A percentile compares a stretch with the other conserved stretches of the same genome.
Evolutionary conservation across 2,329 filamentous ascomycete genomes (phyloP).

Genomic region (Hysterium pulicare): DNA sequence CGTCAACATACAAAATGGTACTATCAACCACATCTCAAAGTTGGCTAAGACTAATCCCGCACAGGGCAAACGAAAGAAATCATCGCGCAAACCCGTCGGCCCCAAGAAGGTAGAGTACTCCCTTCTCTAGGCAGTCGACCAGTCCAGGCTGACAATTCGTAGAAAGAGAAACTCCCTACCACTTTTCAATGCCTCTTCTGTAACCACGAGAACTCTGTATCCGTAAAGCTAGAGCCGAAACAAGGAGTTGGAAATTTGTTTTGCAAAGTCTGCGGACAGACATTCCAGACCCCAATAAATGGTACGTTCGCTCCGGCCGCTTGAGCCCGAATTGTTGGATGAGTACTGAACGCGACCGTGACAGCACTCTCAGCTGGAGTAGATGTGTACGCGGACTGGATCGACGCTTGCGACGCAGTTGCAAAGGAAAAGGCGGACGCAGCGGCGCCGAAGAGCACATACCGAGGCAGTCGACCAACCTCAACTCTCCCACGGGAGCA

Average conservation of each 20-base stretch:
- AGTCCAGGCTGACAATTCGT: slow-evolving; percentile 3
- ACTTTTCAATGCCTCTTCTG: slow-evolving; percentile 98
- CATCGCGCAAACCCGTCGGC: slow-evolving; percentile 74
- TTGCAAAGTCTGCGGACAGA: slow-evolving; percentile 92
- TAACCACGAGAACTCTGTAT: slow-evolving; percentile 92
- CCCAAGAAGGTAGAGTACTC: slow-evolving; percentile 67
- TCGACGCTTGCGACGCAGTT: slow-evolving; percentile 82
- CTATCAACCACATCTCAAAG: no score
- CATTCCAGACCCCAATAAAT: slow-evolving; percentile 89
- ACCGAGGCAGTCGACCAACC: slow-evolving; percentile 21
- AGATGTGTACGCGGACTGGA: slow-evolving; percentile 97
- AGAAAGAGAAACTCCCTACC: slow-evolving; percentile 67
- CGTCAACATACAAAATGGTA: no score
- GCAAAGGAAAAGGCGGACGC: slow-evolving; percentile 57
- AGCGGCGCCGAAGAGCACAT: slow-evolving; percentile 22
- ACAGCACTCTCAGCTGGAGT: slow-evolving; percentile 84
- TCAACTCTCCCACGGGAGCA: slow-evolving; percentile 4
- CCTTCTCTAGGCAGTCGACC: not conserved
- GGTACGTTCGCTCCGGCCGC: slow-evolving; percentile 54
- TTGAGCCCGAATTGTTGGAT: slow-evolving; percentile 6
- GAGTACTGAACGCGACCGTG: slow-evolving; percentile 11
- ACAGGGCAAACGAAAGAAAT: slow-evolving; percentile 92
- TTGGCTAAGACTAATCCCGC: not conserved
- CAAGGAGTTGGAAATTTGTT: slow-evolving; percentile 76
- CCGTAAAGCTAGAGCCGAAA: slow-evolving; percentile 92